These are phyloP conservation scores for Flammula alnicola DNA, from an alignment of 1,284 basidiomycete species.

Conservation along the genomic window DNA sequence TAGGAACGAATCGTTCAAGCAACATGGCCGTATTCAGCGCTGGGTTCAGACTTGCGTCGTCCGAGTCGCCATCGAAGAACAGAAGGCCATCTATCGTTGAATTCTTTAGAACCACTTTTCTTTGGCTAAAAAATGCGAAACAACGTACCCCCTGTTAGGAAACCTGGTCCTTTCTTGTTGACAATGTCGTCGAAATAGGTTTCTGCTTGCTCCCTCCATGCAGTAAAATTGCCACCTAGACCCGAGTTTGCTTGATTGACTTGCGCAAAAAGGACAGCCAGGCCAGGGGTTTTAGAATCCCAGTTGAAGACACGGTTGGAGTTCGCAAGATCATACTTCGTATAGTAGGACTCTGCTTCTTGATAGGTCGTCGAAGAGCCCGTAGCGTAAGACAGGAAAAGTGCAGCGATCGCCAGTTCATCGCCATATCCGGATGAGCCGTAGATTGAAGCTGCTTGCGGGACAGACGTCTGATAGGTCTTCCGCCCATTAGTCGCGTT, in stretches of 20 bases:
- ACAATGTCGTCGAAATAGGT: constrained; percentile 78
- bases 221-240: constrained; percentile 56
- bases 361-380: constrained; percentile 64
- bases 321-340: constrained; percentile 57
- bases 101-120: constrained; percentile 8
- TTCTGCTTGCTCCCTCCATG: constrained; percentile 78
- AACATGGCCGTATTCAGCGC: constrained; percentile 87
- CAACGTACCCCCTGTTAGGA: constrained; percentile 39
- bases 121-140: constrained; percentile 3
- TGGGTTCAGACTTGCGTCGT: constrained; percentile 81
- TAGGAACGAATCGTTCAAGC: constrained; percentile 73
- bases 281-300: constrained; percentile 82
- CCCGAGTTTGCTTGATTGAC: constrained; percentile 57
- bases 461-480: constrained; percentile 70
- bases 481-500: constrained; percentile 61
- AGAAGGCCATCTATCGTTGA: constrained; percentile 70
- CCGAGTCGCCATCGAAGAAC: constrained; percentile 82
- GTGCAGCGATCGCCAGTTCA: constrained; percentile 73
- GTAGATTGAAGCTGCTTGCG: constrained; percentile 69
- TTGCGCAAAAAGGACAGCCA: constrained; percentile 76
- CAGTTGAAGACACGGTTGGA: constrained; percentile 81
- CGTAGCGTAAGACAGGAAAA: constrained; percentile 78
- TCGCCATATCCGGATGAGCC: constrained; percentile 73
- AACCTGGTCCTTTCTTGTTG: constrained; percentile 56
- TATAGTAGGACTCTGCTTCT: constrained; percentile 70